phyloP scores from a whole-genome alignment of 805 yeast species.

The Schwanniomyces pseudopolymorphus region DNA sequence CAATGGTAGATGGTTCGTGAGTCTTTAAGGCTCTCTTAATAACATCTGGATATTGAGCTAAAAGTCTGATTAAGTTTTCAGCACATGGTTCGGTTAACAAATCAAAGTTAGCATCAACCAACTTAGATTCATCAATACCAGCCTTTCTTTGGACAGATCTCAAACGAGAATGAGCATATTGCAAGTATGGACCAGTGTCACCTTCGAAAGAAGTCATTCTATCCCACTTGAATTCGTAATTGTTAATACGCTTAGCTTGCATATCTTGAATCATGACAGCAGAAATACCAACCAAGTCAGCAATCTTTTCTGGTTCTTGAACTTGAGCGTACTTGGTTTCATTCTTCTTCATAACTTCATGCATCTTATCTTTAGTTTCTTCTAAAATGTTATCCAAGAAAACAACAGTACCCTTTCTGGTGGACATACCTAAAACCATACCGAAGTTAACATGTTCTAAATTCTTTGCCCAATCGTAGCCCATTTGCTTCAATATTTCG shows the following conservation, averaged over 20 bases:
- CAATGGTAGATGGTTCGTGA: slow-evolving; percentile 89
- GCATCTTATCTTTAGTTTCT: slow-evolving; percentile 92
- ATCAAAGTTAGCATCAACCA: slow-evolving; percentile 52
- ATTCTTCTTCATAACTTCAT: slow-evolving; percentile 92
- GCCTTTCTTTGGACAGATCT: slow-evolving; percentile 92
- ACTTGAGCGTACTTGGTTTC: slow-evolving; percentile 89
- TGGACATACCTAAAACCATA: slow-evolving; percentile 98
- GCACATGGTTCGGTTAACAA: slow-evolving; percentile 73
- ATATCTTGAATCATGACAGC: slow-evolving; percentile 99
- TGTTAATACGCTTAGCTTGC: slow-evolving; percentile 95
- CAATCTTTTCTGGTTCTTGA: slow-evolving; percentile 90
- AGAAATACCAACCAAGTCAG: slow-evolving; percentile 92
- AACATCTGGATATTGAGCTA: slow-evolving; percentile 90
- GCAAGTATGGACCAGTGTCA: slow-evolving; percentile 98
- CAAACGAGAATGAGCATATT: slow-evolving; percentile 96
- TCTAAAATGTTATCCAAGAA: slow-evolving; percentile 91
- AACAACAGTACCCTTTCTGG: slow-evolving; percentile 98
- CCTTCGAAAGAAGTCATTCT: slow-evolving; percentile 98
- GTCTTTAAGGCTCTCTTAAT: slow-evolving; percentile 80
- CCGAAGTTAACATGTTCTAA: slow-evolving; percentile 90
- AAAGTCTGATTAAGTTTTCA: slow-evolving; percentile 64
- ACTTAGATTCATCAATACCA: slow-evolving; percentile 38
- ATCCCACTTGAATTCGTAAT: slow-evolving; percentile 96
- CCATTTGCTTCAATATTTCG: slow-evolving; percentile 89
- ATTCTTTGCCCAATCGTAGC: slow-evolving; percentile 78